These are phyloP conservation scores for Aspergillus cavernicola DNA, from an alignment of 495 filamentous ascomycete species.

Conservation along the genomic window DNA sequence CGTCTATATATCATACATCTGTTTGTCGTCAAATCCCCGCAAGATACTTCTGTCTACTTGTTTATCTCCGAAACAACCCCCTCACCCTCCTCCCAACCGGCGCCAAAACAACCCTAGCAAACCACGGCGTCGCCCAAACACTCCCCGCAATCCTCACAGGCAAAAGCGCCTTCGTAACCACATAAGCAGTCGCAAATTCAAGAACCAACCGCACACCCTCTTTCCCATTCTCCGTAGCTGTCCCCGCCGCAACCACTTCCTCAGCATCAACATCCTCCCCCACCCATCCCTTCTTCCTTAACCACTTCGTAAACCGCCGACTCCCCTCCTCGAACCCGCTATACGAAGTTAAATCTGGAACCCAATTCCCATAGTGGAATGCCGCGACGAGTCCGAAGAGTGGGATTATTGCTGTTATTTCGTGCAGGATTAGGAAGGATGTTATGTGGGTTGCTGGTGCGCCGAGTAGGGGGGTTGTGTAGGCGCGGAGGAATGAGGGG, in stretches of 20 bases:
- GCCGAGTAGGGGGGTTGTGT: constrained; percentile 61
- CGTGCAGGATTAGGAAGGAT: constrained; percentile 87
- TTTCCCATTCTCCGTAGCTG: constrained; percentile 19
- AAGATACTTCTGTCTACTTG: too few relatives aligned
- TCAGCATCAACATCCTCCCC: constrained; percentile 39
- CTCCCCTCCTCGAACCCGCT: constrained; percentile 50
- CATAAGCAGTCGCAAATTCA: constrained; percentile 82
- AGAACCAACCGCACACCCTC: constrained; percentile 53
- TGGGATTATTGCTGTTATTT: constrained; percentile 81
- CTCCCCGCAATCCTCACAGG: constrained; percentile 71
- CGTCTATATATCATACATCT: too few relatives aligned
- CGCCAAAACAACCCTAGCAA: constrained; percentile 65
- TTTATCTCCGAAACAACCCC: constrained; percentile 36
- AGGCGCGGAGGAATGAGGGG: constrained; percentile 57
- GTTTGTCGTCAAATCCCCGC: too few relatives aligned
- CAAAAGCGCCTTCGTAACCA: constrained; percentile 78
- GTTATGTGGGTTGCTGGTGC: constrained; percentile 80
- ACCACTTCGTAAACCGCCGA: constrained; percentile 54
- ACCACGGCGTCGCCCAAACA: constrained; percentile 91
- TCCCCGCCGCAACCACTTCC: constrained; percentile 17
- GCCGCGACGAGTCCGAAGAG: constrained; percentile 66
- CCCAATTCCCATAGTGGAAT: constrained; percentile 73
- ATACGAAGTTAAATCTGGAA: constrained; percentile 52
- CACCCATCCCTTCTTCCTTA: constrained; percentile 60
- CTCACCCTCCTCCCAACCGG: constrained; percentile 37